A percentile compares a stretch with the other conserved stretches of the same genome.
Evolutionary conservation across 179 eudicot species (phyloP).

Genomic region (Patellifolia procumbens): DNA sequence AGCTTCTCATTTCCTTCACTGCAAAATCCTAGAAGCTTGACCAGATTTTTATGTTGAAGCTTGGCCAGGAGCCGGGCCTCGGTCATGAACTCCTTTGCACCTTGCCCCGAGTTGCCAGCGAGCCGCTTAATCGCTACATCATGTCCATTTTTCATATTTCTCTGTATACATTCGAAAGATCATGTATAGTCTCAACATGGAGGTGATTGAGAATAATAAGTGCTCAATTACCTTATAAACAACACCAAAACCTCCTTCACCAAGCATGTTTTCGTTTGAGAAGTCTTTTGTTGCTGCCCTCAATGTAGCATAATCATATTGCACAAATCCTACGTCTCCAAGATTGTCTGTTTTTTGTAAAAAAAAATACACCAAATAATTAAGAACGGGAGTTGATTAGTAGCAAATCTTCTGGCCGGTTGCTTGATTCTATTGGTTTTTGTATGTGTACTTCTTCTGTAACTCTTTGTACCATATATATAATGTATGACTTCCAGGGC

Average conservation of each 20-base stretch:
- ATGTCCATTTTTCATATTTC: too few species aligned
- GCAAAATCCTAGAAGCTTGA: constrained; percentile 31
- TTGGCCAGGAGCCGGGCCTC: constrained; percentile 31
- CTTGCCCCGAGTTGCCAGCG: too few species aligned
- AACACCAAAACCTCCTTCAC: too few species aligned
- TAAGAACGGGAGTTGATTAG: background rate
- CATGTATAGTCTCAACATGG: background rate
- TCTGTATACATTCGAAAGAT: background rate
- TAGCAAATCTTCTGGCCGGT: background rate
- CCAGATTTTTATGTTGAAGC: constrained; percentile 40
- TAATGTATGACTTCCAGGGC: too few species aligned
- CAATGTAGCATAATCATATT: too few species aligned
- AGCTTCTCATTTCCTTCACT: constrained; percentile 26
- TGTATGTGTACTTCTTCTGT: too few species aligned
- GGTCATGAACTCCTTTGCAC: constrained; percentile 34
- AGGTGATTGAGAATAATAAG: background rate
- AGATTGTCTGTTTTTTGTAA: too few species aligned
- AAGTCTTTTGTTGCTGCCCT: too few species aligned
- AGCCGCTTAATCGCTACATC: too few species aligned
- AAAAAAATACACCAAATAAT: background rate
- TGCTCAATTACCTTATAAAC: constrained; percentile 21
- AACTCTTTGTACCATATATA: too few species aligned
- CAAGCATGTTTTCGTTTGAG: too few species aligned
- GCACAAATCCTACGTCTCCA: too few species aligned
- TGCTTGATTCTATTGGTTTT: background rate